These are phyloP conservation scores for Hypoxylon sp. DNA, from an alignment of 2,329 filamentous ascomycete species.

Conservation along the genomic window DNA sequence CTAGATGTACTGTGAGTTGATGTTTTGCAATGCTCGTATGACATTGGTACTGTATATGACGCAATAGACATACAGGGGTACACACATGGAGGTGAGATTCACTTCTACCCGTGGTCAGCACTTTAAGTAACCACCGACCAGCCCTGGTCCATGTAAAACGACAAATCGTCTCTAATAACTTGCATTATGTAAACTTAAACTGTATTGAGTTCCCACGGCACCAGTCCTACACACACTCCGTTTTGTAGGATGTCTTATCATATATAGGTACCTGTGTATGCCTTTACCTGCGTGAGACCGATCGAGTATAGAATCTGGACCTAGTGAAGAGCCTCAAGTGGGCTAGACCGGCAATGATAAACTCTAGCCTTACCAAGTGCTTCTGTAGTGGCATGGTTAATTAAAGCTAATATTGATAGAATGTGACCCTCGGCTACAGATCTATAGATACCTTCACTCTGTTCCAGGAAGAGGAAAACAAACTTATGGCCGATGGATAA, in stretches of 20 bases:
- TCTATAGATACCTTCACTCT: no score
- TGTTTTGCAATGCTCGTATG: constrained; percentile 2
- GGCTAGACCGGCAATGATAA: constrained; percentile 1
- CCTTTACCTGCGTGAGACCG: background rate
- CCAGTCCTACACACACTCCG: background rate
- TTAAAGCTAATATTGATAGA: no score
- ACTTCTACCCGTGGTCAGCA: constrained; percentile 16
- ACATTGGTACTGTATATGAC: constrained; percentile 19
- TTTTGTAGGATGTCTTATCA: constrained; percentile 1
- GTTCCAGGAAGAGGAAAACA: no score
- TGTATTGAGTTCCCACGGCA: background rate
- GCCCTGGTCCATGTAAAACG: background rate
- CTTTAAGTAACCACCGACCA: constrained; percentile 12
- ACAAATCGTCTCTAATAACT: background rate
- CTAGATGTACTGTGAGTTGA: no score
- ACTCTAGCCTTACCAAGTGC: no score
- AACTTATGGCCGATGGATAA: no score
- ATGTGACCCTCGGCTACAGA: background rate
- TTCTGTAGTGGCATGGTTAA: no score
- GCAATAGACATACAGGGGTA: constrained; percentile 18
- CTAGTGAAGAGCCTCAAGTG: constrained; percentile 22
- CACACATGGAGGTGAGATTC: constrained; percentile 12
- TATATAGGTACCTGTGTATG: no score
- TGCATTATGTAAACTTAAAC: background rate
- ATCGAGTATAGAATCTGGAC: background rate